Conservation (phyloP, 371 early-diverging fungal species). For the Fennellomyces sp. region DNA sequence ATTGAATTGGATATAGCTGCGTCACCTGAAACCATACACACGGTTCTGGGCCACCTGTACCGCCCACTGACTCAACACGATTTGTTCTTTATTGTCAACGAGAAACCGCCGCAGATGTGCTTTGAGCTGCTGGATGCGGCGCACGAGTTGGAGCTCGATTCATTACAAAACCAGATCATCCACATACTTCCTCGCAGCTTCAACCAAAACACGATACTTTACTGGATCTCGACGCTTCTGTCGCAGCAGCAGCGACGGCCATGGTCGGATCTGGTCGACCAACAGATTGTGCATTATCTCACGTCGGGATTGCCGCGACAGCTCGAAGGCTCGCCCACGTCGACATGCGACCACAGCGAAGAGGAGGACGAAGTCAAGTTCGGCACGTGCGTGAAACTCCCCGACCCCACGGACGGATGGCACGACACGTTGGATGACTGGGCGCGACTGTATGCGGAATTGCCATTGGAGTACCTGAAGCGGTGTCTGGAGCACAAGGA, state of each 20-base stretch:
- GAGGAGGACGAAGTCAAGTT: background rate
- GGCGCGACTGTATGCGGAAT: constrained; percentile 30
- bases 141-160: constrained; percentile 36
- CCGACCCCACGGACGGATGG: background rate
- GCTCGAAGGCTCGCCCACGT: constrained; percentile 29
- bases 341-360: background rate
- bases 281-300: constrained; percentile 33
- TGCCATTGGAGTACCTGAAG: constrained; percentile 40
- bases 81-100: constrained; percentile 29
- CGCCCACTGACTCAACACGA: constrained; percentile 36
- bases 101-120: constrained; percentile 39
- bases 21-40: constrained; percentile 32
- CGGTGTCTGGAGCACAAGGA: constrained; percentile 39
- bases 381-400: background rate
- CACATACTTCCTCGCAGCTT: constrained; percentile 24
- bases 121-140: constrained; percentile 39
- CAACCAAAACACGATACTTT: constrained; percentile 25
- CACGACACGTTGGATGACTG: background rate
- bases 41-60: constrained; percentile 36
- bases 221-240: constrained; percentile 26
- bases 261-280: constrained; percentile 37
- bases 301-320: constrained; percentile 23
- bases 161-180: constrained; percentile 25
- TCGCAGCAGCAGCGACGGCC: background rate
- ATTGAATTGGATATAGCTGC: constrained; percentile 31